Evolutionary conservation across 345 rosid species (phyloP).

Genomic region (Salix exigua): DNA sequence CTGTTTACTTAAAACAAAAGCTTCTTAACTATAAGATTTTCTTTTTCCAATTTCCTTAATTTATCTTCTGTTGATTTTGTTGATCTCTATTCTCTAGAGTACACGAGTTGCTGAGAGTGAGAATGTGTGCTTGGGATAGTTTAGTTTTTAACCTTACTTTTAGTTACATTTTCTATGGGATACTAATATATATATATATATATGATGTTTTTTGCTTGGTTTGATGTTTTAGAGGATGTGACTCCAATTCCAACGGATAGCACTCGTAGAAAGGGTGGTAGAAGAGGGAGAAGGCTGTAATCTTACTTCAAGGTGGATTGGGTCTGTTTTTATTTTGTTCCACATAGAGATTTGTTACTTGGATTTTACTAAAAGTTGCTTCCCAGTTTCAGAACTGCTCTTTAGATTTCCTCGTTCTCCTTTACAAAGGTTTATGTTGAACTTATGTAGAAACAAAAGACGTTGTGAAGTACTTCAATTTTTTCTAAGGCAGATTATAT

Average conservation of each 20-base stretch:
- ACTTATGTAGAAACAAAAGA: background rate
- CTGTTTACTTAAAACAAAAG: background rate
- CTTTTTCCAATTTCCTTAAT: background rate
- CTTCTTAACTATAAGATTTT: background rate
- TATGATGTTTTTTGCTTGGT: background rate
- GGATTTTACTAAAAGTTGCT: background rate
- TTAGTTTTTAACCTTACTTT: background rate
- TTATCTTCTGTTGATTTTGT: background rate
- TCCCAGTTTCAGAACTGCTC: conserved; percentile 2
- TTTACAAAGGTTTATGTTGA: background rate
- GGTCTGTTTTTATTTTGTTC: background rate
- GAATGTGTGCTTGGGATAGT: background rate
- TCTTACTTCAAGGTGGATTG: background rate
- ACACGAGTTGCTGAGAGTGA: background rate
- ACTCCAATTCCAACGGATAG: conserved; percentile 36
- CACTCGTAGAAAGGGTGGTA: conserved; percentile 37
- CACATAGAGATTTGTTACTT: background rate
- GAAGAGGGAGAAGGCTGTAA: conserved; percentile 35
- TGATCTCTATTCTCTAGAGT: background rate
- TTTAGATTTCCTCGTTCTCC: background rate
- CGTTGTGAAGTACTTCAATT: background rate
- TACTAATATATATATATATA: background rate
- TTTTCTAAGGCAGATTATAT: background rate
- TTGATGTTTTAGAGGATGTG: conserved; percentile 24
- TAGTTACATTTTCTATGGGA: background rate